phyloP scores from a whole-genome alignment of 495 filamentous ascomycete genomes.

The Tetracladium marchalianum region DNA sequence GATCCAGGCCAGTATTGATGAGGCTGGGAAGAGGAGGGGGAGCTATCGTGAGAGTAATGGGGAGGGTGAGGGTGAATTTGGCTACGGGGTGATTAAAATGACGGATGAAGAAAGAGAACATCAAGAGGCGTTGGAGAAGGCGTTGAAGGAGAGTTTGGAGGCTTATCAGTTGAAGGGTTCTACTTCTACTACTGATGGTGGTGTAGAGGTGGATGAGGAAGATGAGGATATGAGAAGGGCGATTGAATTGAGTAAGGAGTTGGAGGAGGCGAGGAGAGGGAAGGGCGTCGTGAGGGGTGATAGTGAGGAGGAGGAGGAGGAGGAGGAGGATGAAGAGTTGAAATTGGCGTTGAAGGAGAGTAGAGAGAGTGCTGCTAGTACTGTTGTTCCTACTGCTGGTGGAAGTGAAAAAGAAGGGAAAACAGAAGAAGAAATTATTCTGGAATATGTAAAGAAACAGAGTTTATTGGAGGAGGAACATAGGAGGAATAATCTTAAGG shows the following conservation, averaged over 20 bases:
- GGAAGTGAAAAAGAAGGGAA: slow-evolving; percentile 23
- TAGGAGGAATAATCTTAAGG: slow-evolving; percentile 22
- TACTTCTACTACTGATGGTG: slow-evolving; percentile 16
- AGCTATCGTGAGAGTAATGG: slow-evolving; percentile 11
- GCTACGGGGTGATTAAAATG: not conserved
- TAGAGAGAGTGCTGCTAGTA: slow-evolving; percentile 23
- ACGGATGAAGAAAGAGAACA: slow-evolving; percentile 35
- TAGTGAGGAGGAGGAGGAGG: too few relatives aligned
- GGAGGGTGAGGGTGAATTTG: slow-evolving; percentile 3
- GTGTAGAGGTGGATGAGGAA: slow-evolving; percentile 13
- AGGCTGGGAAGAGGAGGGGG: slow-evolving; percentile 1
- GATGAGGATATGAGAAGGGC: slow-evolving; percentile 35
- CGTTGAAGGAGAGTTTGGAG: slow-evolving; percentile 43
- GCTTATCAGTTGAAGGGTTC: slow-evolving; percentile 24
- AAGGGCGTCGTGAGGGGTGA: slow-evolving; percentile 3
- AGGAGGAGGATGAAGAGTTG: slow-evolving; percentile 29
- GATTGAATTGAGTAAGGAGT: slow-evolving; percentile 18
- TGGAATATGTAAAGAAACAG: slow-evolving; percentile 72
- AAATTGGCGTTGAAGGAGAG: slow-evolving; percentile 38
- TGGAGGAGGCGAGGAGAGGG: not conserved
- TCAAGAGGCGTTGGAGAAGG: slow-evolving; percentile 46
- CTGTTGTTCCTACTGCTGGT: too few relatives aligned
- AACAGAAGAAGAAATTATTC: slow-evolving; percentile 61
- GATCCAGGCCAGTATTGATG: slow-evolving; percentile 20
- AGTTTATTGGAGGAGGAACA: slow-evolving; percentile 58